Evolutionary conservation across 2,329 filamentous ascomycete species (phyloP), one percentile per base, ranked within the genome.

Genomic region (Alternaria alternata): DNA sequence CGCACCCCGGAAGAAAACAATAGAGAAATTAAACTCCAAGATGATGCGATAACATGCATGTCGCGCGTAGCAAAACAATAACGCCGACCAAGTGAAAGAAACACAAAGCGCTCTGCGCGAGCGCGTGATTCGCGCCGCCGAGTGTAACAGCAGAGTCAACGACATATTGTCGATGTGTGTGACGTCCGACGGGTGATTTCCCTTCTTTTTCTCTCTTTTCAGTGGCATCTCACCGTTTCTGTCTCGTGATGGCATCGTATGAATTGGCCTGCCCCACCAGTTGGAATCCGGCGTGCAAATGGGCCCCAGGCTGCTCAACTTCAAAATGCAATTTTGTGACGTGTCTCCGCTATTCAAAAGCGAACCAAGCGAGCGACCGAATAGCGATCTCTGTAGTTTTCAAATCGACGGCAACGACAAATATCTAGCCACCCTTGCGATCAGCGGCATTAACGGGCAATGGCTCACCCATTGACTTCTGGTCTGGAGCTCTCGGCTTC

Each of bases 371-470:
- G 22, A 47, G 11, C 46, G 20, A 26, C 32, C 22, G 22, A 18
- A 43, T 12, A 59, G n/a, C 7, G 12, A 39, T 32, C 5, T n/a
- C 28, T 18, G n/a, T 46, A 30, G 30, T 30, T 44, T 30, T 38
- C 32, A 18, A 49, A 34, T 30, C 12, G 32, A 44, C 20, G 26
- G 43, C 41, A 49, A 34, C 34, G 34, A 30, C 16, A 28, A 47
- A 24, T 22, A 42, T 36, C 56, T 74, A 81, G 22, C 82, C 82
- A 12, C 82, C 82, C 61, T 84, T 84, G 36, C 81, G 75, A 52
- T 83, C 81, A 34, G 76, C 75, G 46, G 79, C 76, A 64, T 81
- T 82, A 2, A 71, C 74, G 16, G 81, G 81, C 52, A 82, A 59
- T 4, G 79, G 74, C 66, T 84, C 80, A 7, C 81, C 79, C 16